A percentile compares a stretch with the other conserved stretches of the same genome.
phyloP scores from a whole-genome alignment of 768 basidiomycete species.

The Hemileccinum rubropunctum region DNA sequence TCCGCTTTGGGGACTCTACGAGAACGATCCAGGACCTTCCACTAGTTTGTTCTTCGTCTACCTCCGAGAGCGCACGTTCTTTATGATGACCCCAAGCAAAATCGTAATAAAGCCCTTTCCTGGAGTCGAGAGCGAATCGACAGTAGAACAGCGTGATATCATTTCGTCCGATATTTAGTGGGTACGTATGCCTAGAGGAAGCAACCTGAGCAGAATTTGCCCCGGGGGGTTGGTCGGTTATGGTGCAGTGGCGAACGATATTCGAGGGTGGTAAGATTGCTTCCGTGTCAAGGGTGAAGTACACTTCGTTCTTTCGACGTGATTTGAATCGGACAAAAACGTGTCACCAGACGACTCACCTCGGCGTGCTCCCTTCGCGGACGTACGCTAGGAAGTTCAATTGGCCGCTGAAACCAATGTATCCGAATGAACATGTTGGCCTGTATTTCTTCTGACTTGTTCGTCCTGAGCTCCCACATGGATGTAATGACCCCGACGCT shows the following conservation, averaged over 20 bases:
- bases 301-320: conserved; percentile 65
- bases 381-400: conserved; percentile 57
- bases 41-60: conserved; percentile 28
- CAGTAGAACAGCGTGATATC: conserved; percentile 49
- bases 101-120: conserved; percentile 59
- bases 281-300: conserved; percentile 54
- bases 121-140: conserved; percentile 53
- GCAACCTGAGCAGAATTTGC: conserved; percentile 4
- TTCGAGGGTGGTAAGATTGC: conserved; percentile 49
- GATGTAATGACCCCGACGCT: conserved; percentile 70
- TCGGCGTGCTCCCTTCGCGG: conserved; percentile 58
- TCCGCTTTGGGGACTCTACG: conserved; percentile 18
- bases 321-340: background rate
- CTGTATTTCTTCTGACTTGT: conserved; percentile 27
- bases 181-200: conserved; percentile 12
- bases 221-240: conserved; percentile 33
- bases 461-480: conserved; percentile 55
- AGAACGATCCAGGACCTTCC: conserved; percentile 50
- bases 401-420: conserved; percentile 75
- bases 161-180: conserved; percentile 9
- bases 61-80: conserved; percentile 32
- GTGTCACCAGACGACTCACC: conserved; percentile 37
- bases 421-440: conserved; percentile 54
- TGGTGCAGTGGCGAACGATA: conserved; percentile 51
- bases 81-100: conserved; percentile 58